Conservation (phyloP, 768 basidiomycete species). For the Galerina marginata region DNA sequence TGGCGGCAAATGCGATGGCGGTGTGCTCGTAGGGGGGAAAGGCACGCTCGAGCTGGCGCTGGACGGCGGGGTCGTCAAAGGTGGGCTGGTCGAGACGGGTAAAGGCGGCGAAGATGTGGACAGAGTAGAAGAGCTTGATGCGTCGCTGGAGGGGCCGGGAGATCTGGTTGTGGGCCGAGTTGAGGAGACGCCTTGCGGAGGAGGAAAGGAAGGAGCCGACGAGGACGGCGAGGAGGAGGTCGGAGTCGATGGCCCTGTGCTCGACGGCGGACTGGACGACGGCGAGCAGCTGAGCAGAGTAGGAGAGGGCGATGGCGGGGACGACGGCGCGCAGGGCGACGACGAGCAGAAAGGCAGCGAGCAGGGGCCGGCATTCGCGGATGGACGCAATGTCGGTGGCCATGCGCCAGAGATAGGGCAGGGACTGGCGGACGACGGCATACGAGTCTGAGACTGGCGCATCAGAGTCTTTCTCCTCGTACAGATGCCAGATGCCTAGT, state of each 20-base stretch:
- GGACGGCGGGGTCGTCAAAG: slow-evolving; percentile 69
- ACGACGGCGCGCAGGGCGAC: slow-evolving; percentile 53
- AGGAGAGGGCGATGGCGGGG: slow-evolving; percentile 72
- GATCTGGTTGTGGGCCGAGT: slow-evolving; percentile 43
- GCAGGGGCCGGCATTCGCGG: slow-evolving; percentile 52
- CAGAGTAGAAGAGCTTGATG: slow-evolving; percentile 66
- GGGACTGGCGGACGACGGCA: slow-evolving; percentile 49
- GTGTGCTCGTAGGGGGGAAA: slow-evolving; percentile 35
- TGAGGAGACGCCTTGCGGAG: slow-evolving; percentile 49
- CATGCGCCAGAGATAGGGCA: slow-evolving; percentile 73
- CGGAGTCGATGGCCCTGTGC: slow-evolving; percentile 61
- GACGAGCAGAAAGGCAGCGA: slow-evolving; percentile 50
- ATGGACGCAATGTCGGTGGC: slow-evolving; percentile 63
- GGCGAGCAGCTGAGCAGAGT: slow-evolving; percentile 60
- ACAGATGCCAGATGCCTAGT: slow-evolving; percentile 80
- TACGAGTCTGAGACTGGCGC: slow-evolving; percentile 53
- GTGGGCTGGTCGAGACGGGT: slow-evolving; percentile 80
- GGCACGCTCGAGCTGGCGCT: slow-evolving; percentile 59
- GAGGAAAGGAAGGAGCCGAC: slow-evolving; percentile 61
- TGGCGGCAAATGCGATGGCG: slow-evolving; percentile 61
- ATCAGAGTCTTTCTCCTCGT: slow-evolving; percentile 59
- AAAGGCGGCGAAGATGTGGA: slow-evolving; percentile 69
- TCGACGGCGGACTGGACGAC: slow-evolving; percentile 72
- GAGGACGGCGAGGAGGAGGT: slow-evolving; percentile 59
- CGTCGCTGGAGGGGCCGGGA: slow-evolving; percentile 57